Conservation (phyloP, 306 rosid genomes). For the Medicago lupulina region DNA sequence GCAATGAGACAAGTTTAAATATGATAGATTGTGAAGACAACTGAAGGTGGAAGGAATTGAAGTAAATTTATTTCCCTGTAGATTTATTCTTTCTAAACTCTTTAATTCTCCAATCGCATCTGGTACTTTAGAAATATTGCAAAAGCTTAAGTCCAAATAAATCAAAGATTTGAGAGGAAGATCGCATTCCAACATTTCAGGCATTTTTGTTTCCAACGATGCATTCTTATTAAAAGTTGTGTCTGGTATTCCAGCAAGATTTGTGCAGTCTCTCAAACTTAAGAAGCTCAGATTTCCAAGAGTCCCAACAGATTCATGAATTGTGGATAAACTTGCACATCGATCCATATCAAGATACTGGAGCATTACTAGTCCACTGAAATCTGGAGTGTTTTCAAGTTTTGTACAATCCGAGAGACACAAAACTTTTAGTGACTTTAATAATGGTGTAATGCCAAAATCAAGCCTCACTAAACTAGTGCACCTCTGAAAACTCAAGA, state of each 20-base stretch:
- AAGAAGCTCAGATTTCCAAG: not conserved
- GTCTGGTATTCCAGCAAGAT: not conserved
- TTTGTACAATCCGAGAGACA: not conserved
- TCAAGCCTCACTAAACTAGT: not conserved
- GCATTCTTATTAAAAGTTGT: not conserved
- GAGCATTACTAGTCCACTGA: not conserved
- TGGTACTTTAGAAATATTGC: not conserved
- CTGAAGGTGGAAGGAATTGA: too few relatives aligned
- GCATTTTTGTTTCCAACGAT: too few relatives aligned
- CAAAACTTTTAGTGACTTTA: not conserved
- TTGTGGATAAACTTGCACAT: not conserved
- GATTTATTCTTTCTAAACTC: not conserved
- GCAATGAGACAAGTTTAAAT: not conserved
- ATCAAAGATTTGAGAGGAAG: too few relatives aligned
- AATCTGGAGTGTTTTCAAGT: not conserved
- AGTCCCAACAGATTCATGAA: conserved; percentile 14
- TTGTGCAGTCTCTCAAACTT: conserved; percentile 11
- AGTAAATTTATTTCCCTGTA: conserved; percentile 8
- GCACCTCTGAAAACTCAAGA: conserved; percentile 6
- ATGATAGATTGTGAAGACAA: not conserved
- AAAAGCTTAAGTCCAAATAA: not conserved
- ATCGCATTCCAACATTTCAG: too few relatives aligned
- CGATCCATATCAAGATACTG: conserved; percentile 2
- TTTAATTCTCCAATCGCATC: conserved; percentile 1
- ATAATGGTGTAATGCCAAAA: not conserved